Conservation (phyloP, 441 rosid genomes). For the Pelargonium australe region DNA sequence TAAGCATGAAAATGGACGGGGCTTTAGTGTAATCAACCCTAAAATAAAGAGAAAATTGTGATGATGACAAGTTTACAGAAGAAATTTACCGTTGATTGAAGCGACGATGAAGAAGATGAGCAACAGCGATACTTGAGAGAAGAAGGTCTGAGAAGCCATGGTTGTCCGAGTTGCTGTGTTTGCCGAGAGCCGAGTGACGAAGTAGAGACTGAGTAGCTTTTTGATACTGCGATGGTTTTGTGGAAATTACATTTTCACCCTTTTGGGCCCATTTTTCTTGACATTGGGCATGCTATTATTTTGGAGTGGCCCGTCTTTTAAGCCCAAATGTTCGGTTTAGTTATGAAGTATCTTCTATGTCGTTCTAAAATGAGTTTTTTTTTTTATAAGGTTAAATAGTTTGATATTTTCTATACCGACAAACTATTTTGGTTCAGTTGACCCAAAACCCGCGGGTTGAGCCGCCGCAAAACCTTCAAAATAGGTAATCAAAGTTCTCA, state of each 20-base stretch:
- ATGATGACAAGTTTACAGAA: neutral
- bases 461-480: too few species aligned
- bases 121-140: neutral
- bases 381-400: too few species aligned
- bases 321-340: neutral
- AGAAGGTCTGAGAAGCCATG: neutral
- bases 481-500: too few species aligned
- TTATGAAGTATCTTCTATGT: too few species aligned
- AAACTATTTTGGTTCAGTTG: too few species aligned
- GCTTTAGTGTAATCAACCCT: neutral
- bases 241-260: neutral
- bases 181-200: neutral
- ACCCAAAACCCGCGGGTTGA: too few species aligned
- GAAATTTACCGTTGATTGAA: neutral
- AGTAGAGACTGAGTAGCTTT: neutral
- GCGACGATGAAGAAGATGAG: neutral
- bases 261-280: neutral
- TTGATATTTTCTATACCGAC: too few species aligned
- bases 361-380: too few species aligned
- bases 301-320: neutral
- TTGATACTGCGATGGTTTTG: neutral
- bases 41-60: neutral
- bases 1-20: neutral
- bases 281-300: neutral
- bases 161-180: neutral